These are phyloP conservation scores for Pyrrhoderma lamaoense DNA, from an alignment of 1,284 basidiomycete genomes.

Conservation along the genomic window DNA sequence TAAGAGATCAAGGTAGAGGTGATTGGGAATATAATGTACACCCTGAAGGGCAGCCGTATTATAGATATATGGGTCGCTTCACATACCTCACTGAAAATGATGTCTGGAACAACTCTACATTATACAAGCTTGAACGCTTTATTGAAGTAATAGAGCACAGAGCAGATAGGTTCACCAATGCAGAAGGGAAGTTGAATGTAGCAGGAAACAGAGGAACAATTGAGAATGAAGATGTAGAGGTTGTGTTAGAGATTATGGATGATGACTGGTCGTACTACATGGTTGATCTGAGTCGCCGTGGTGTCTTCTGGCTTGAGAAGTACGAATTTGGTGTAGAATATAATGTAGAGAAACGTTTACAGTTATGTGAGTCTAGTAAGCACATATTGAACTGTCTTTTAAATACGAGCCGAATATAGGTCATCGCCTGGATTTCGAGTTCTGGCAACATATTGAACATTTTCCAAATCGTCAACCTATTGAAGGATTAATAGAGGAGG, in stretches of 20 bases:
- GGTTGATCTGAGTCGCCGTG: slow-evolving; percentile 30
- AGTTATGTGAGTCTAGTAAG: slow-evolving; percentile 1
- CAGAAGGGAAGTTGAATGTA: not conserved
- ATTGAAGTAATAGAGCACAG: no score
- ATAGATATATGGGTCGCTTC: not conserved
- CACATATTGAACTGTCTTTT: no score
- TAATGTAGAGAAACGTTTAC: slow-evolving; percentile 1
- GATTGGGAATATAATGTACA: slow-evolving; percentile 11
- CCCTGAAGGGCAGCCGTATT: slow-evolving; percentile 15
- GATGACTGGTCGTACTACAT: slow-evolving; percentile 34
- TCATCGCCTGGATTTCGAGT: slow-evolving; percentile 5
- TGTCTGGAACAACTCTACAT: not conserved
- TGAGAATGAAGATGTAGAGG: not conserved
- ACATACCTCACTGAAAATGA: slow-evolving; percentile 5
- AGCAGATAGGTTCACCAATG: not conserved
- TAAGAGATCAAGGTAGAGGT: not conserved
- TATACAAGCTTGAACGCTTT: not conserved
- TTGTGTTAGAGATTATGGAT: slow-evolving; percentile 1
- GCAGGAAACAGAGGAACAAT: not conserved
- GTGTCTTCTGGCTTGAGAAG: slow-evolving; percentile 31
- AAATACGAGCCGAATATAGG: not conserved
- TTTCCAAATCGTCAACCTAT: slow-evolving; percentile 40
- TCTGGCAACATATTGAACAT: slow-evolving; percentile 42
- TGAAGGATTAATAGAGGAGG: slow-evolving; percentile 33
- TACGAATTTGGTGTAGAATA: not conserved